Percentiles rank a stretch among this genome's conserved stretches.
phyloP scores from a whole-genome alignment of 148 eudicot species.

The Persicaria maculosa region DNA sequence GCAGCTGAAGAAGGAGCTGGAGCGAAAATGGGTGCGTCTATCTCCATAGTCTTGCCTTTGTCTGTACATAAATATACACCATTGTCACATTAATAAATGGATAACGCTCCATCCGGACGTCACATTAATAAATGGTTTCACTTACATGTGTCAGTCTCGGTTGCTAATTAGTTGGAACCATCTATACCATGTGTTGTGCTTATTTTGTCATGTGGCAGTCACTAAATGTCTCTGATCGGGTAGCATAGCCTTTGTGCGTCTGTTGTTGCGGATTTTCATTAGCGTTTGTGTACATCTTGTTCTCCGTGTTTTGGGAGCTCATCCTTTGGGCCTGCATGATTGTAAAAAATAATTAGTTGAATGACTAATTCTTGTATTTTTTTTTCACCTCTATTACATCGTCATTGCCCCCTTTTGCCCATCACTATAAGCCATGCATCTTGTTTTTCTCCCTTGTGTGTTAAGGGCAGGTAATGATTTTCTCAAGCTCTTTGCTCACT shows the following conservation, averaged over 20 bases:
- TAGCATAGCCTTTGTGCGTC: not conserved
- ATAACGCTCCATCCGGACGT: no score
- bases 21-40: conserved; percentile 46
- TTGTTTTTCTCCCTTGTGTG: not conserved
- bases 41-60: not conserved
- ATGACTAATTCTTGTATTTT: not conserved
- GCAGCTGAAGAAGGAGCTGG: conserved; percentile 44
- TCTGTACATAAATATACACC: not conserved
- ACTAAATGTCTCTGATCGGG: not conserved
- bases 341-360: not conserved
- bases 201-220: not conserved
- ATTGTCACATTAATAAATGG: not conserved
- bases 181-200: not conserved
- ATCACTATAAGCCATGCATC: not conserved
- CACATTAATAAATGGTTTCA: not conserved
- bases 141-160: not conserved
- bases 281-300: not conserved
- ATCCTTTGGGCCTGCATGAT: not conserved
- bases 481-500: not conserved
- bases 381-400: not conserved
- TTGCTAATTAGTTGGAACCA: not conserved
- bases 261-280: not conserved
- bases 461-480: not conserved
- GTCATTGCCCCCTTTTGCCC: not conserved
- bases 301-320: not conserved